Evolutionary conservation across 1,284 basidiomycete species (phyloP).

Genomic region (Phlebopus sp.): DNA sequence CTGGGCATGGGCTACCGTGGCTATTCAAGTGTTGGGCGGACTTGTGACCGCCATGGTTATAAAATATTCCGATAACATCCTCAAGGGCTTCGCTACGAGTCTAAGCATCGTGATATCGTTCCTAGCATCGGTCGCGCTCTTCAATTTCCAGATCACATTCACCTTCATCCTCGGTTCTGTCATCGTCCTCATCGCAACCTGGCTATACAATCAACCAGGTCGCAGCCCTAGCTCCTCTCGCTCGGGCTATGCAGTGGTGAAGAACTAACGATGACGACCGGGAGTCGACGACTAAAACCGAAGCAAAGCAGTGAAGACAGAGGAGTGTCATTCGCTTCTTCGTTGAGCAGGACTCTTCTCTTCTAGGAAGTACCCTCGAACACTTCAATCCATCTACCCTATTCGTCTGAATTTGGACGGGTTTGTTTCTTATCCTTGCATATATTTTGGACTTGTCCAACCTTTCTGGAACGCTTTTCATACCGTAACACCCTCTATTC

Average conservation of each 20-base stretch:
- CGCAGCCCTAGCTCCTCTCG: constrained; percentile 29
- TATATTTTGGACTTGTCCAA: constrained; percentile 32
- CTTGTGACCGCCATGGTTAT: constrained; percentile 86
- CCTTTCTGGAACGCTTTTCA: constrained; percentile 19
- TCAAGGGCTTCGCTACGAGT: constrained; percentile 93
- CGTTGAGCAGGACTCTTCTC: constrained; percentile 8
- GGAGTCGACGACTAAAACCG: constrained; percentile 6
- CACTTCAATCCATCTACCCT: constrained; percentile 20
- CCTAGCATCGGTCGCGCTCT: constrained; percentile 83
- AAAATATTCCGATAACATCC: constrained; percentile 86
- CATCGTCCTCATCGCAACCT: constrained; percentile 84
- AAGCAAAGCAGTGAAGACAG: neutral
- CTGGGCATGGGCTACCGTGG: constrained; percentile 91
- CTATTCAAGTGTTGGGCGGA: constrained; percentile 87
- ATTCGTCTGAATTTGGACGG: constrained; percentile 16
- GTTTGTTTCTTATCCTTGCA: constrained; percentile 11
- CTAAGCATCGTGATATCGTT: constrained; percentile 93
- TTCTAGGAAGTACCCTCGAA: constrained; percentile 9
- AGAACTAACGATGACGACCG: constrained; percentile 17
- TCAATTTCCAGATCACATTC: constrained; percentile 83
- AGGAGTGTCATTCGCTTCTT: constrained; percentile 1
- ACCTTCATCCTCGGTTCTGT: constrained; percentile 81
- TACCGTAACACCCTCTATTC: constrained; percentile 19
- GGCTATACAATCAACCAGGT: constrained; percentile 81
- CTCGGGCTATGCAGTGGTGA: constrained; percentile 28